Evolutionary conservation across 2,329 filamentous ascomycete species (phyloP), one percentile per base, ranked within the genome.

Genomic region (Aspergillus pseudoterreus): DNA sequence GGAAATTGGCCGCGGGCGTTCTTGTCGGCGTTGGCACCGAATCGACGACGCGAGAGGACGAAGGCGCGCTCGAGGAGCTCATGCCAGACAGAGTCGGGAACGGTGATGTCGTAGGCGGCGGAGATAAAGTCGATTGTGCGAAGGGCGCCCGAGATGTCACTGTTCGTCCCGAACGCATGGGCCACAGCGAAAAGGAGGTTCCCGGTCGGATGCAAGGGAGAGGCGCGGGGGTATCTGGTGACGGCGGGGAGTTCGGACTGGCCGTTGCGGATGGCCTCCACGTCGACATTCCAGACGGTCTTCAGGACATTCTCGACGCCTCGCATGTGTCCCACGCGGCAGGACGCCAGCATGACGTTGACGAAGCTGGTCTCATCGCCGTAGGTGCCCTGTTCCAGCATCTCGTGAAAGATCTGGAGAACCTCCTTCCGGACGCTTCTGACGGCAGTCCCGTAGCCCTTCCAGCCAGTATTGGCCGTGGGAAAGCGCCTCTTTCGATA

Each of bases 11-110:
- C 72, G 10, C 58, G 45, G 6, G 33, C 45, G 38, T 57, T 54
- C 27, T 63, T 52, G 44, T 57, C 39, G 69, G 51, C 49, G 57
- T 71, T 44, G 55, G 55, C 33, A 60, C 67, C 44, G 68, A 70
- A 51, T 70, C 75, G 39, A 63, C 73, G 55, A 65, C 72, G 65
- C 3, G 77, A 73, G 38, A 84, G 75, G 9, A 88, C 73, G 60
- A 83, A 86, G 0, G 85, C 79, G 80, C 86, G 88, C 54, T 82
- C 76, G 14, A 92, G 73, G 2, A 92, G 69, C 49, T 85, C 80
- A 6, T 77, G 75, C 88, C 89, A 92, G 15, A 83, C 76, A 4
- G 75, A 64, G 6, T 64, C 60, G 0, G 82, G 71, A 35, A 92
- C 82, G 1, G 72, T 55, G 21, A 92, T 70, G 1, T 72, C 56